Evolutionary conservation across 768 basidiomycete genomes (phyloP).

Genomic region (Leccinum obscurum): DNA sequence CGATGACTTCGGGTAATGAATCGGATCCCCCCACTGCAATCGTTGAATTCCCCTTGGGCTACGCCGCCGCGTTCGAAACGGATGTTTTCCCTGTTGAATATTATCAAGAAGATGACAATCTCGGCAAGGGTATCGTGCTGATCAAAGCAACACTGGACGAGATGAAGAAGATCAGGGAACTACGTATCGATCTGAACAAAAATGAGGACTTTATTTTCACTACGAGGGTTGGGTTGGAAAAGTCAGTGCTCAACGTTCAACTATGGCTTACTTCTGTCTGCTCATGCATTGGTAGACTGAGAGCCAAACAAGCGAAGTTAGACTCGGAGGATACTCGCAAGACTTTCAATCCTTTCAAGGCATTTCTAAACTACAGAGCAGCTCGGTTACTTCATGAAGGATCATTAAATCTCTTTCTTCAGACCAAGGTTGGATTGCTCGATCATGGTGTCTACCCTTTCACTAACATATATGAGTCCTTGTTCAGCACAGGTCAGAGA

Average conservation of each 20-base stretch:
- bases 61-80: not conserved
- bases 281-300: no score
- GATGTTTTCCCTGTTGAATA: not conserved
- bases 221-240: no score
- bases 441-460: not conserved
- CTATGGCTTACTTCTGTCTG: no score
- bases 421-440: constrained; percentile 1
- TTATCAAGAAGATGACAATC: not conserved
- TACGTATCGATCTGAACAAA: not conserved
- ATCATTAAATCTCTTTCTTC: not conserved
- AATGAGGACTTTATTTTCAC: no score
- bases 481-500: constrained; percentile 14
- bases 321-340: not conserved
- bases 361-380: constrained; percentile 1
- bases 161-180: not conserved
- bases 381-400: not conserved
- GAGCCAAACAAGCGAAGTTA: not conserved
- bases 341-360: constrained; percentile 6
- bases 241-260: no score
- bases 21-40: no score
- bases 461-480: no score
- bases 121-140: constrained; percentile 4
- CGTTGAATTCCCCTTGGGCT: not conserved
- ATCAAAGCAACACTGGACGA: constrained; percentile 9
- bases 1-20: no score